phyloP scores from a whole-genome alignment of 352 stramenopile species.

The Globisporangium cederbergense region DNA sequence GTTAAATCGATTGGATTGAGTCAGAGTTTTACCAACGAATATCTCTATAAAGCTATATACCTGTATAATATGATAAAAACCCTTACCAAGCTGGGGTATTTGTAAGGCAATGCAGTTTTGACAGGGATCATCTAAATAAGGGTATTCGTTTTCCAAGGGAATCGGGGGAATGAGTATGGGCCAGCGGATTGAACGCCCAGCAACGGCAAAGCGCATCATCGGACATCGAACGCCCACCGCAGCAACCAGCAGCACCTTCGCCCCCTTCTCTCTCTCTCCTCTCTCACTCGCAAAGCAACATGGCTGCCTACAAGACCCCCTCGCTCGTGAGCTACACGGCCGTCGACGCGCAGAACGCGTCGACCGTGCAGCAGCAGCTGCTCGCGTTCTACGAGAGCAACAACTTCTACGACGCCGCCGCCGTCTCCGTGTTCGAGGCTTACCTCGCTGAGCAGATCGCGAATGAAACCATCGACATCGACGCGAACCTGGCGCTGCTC shows the following conservation, averaged over 20 bases:
- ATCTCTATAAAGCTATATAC: neutral
- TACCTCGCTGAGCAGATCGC: conserved; percentile 78
- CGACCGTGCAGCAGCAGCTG: conserved; percentile 56
- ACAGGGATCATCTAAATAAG: neutral
- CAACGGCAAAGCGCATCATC: conserved; percentile 7
- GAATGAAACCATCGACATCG: conserved; percentile 55
- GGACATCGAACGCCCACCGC: neutral
- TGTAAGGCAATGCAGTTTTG: neutral
- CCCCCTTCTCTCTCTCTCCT: neutral
- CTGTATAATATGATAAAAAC: neutral
- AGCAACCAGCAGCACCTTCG: conserved; percentile 1
- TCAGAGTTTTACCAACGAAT: too few relatives aligned
- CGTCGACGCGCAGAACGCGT: conserved; percentile 32
- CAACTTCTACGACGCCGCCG: conserved; percentile 44
- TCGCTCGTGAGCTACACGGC: conserved; percentile 62
- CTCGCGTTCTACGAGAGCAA: conserved; percentile 39
- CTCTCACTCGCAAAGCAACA: conserved; percentile 15
- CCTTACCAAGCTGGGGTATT: too few relatives aligned
- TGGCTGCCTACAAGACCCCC: conserved; percentile 64
- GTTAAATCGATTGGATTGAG: neutral
- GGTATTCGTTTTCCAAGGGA: neutral
- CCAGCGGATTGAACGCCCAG: conserved; percentile 10
- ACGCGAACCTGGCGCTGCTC: conserved; percentile 77
- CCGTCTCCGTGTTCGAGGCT: conserved; percentile 50
- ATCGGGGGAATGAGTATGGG: conserved; percentile 8